Evolutionary conservation across 176 grass and related monocot species (phyloP).

Genomic region (Olyra latifolia): DNA sequence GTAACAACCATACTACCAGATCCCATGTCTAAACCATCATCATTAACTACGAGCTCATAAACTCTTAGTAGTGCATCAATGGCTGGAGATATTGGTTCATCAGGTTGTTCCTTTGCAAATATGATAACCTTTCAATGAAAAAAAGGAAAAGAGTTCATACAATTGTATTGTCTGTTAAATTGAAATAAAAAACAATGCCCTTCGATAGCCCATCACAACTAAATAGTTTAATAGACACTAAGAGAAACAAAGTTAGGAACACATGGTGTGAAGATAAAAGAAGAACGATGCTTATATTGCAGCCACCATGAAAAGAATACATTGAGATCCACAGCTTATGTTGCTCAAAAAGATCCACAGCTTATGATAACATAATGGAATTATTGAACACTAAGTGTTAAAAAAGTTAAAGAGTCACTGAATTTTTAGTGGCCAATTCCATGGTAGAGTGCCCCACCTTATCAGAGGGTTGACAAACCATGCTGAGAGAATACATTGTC

Average conservation of each 20-base stretch:
- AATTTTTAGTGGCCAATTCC: not conserved
- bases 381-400: not conserved
- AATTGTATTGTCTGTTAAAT: not conserved
- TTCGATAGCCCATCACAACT: not conserved
- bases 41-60: slow-evolving; percentile 29
- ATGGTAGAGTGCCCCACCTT: not conserved
- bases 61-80: slow-evolving; percentile 55
- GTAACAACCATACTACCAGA: slow-evolving; percentile 23
- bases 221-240: not conserved
- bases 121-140: slow-evolving; percentile 44
- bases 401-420: not conserved
- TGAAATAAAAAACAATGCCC: slow-evolving; percentile 15
- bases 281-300: not conserved
- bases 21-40: slow-evolving; percentile 32
- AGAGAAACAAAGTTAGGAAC: not conserved
- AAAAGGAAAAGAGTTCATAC: slow-evolving; percentile 8
- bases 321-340: not conserved
- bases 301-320: not conserved
- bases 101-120: slow-evolving; percentile 52
- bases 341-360: not conserved
- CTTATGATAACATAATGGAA: not conserved
- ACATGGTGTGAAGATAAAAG: not conserved
- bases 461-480: not conserved
- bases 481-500: not conserved
- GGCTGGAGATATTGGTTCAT: slow-evolving; percentile 46